A percentile compares a stretch with the other conserved stretches of the same genome.
These are phyloP conservation scores for Saccharomycopsis javanensis DNA, from an alignment of 805 yeast species.

Conservation along the genomic window DNA sequence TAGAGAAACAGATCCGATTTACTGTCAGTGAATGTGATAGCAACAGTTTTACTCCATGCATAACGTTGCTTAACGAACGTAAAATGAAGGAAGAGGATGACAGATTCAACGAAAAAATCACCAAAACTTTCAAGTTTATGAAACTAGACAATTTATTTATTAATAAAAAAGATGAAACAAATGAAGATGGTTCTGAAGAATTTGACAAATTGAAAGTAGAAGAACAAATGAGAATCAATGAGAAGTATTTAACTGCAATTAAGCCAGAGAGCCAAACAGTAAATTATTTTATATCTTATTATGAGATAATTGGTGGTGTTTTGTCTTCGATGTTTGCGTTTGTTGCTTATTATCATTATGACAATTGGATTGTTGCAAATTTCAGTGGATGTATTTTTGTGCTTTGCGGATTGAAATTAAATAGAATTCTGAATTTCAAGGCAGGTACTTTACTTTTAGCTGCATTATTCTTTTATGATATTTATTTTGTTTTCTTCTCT, in stretches of 20 bases:
- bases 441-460: slow-evolving; percentile 36
- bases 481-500: slow-evolving; percentile 57
- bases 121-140: background rate
- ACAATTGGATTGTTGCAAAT: slow-evolving; percentile 42
- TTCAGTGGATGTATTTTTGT: slow-evolving; percentile 34
- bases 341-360: slow-evolving; percentile 22
- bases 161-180: slow-evolving; percentile 1
- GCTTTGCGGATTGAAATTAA: slow-evolving; percentile 32
- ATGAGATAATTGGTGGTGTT: slow-evolving; percentile 24
- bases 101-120: background rate
- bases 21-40: background rate
- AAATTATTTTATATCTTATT: slow-evolving; percentile 29
- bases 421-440: slow-evolving; percentile 35
- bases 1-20: background rate
- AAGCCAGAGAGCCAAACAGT: slow-evolving; percentile 26
- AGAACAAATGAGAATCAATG: slow-evolving; percentile 7
- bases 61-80: background rate
- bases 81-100: slow-evolving; percentile 1
- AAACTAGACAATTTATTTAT: background rate
- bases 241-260: slow-evolving; percentile 14
- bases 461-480: slow-evolving; percentile 51
- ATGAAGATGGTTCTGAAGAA: slow-evolving; percentile 5
- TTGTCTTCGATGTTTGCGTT: slow-evolving; percentile 19
- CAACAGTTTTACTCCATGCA: background rate
- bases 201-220: slow-evolving; percentile 2